These are phyloP conservation scores for Umbelopsis sp. DNA, from an alignment of 192 early-diverging fungal genomes.

Conservation along the genomic window DNA sequence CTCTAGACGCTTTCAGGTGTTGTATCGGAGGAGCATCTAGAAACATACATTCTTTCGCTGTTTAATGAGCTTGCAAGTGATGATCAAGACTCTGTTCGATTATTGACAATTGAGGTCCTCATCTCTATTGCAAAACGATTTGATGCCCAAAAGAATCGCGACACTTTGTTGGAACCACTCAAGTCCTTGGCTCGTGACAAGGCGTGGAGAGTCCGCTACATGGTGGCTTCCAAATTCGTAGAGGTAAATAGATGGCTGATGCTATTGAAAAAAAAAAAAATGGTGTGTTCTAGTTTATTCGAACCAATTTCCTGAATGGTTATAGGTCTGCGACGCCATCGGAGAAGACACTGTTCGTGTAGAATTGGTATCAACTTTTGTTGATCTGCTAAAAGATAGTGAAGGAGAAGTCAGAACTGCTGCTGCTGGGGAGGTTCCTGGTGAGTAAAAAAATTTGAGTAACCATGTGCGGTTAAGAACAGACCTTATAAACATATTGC, in stretches of 20 bases:
- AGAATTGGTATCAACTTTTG: slow-evolving; percentile 84
- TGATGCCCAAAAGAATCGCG: slow-evolving; percentile 75
- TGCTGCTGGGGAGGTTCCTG: slow-evolving; percentile 89
- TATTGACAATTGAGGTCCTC: slow-evolving; percentile 92
- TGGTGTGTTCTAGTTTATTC: slow-evolving; percentile 12
- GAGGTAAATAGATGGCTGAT: slow-evolving; percentile 56
- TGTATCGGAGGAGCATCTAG: slow-evolving; percentile 71
- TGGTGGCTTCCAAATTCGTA: slow-evolving; percentile 98
- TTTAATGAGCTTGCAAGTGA: slow-evolving; percentile 84
- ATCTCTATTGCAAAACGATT: slow-evolving; percentile 87
- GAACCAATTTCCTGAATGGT: neutral
- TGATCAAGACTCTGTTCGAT: slow-evolving; percentile 95
- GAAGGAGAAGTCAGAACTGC: slow-evolving; percentile 98
- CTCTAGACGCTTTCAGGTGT: slow-evolving; percentile 70
- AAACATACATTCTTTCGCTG: slow-evolving; percentile 82
- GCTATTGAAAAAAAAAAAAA: neutral
- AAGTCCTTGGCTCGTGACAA: slow-evolving; percentile 84
- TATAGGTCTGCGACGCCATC: slow-evolving; percentile 74
- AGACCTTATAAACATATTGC: neutral
- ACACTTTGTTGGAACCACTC: slow-evolving; percentile 73
- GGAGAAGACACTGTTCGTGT: slow-evolving; percentile 80
- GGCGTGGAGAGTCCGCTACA: slow-evolving; percentile 98
- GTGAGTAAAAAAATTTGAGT: slow-evolving; percentile 37
- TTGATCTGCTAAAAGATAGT: slow-evolving; percentile 89
- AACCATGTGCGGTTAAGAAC: neutral